Evolutionary conservation across 2,329 filamentous ascomycete genomes (phyloP), one percentile per base, ranked within the genome.

Genomic region (Nannizzia gypsea): DNA sequence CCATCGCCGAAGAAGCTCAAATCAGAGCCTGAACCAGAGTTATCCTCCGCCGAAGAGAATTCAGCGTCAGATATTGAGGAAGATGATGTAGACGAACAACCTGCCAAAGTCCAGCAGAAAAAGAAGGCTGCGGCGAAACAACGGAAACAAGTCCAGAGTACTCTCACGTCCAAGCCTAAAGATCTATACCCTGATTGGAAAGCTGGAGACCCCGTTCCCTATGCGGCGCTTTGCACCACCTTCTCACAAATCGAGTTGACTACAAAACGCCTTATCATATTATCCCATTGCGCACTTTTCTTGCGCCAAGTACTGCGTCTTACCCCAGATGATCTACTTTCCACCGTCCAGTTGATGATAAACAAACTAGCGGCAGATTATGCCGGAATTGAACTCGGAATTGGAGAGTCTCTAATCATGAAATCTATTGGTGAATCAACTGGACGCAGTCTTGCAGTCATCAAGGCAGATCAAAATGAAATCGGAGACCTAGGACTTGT

Each of bases 331-430:
- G 93, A 99, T 70, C 80, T 99, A 20, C 80, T 96, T 1, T 85
- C 91, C 0, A 96, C 90, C 0, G 86, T 97, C 24, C 80, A 96
- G 63, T 83, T 99, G 31, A 97, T 99, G 93, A 89, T 96, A 73
- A 96, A 96, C 76, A 97, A 97, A 72, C 83, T 99, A 26, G 93
- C 93, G 1, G 92, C 93, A 2, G 93, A 99, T 69, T 99, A 96
- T 72, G 87, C 91, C 48, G 93, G 93, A 20, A 91, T 99, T 63
- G 93, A 99, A 74, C 81, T 99, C 31, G 93, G 93, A n/a, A 99
- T 99, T 67, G 93, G 93, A 60, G 93, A 99, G 74, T 97, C 92
- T 0, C 76, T 99, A 28, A 96, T 99, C 68, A 97, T 97, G 91
- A 99, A 97, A 73, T 89, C 93, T 3, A 95, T 99, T 68, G 92